These are phyloP conservation scores for Nicotiana attenuata DNA, from an alignment of 257 asterid species.

Conservation along the genomic window DNA sequence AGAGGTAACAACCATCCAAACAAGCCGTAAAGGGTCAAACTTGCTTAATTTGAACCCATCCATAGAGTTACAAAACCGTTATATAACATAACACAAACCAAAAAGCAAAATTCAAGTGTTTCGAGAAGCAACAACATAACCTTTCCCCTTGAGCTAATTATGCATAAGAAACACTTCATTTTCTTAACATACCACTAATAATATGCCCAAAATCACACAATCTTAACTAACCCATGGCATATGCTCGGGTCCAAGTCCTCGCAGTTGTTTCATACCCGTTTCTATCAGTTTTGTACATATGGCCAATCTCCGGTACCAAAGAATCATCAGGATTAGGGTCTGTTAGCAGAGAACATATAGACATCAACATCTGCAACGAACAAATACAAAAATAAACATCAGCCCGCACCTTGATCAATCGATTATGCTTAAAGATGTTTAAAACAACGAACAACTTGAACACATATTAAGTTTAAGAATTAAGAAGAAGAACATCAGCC, in stretches of 20 bases:
- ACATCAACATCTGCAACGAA: conserved; percentile 30
- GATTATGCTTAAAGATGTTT: not conserved
- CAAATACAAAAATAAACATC: not conserved
- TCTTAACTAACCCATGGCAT: conserved; percentile 31
- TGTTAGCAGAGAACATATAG: conserved; percentile 33
- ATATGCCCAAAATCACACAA: not conserved
- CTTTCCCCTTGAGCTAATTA: conserved; percentile 10
- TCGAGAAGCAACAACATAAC: conserved; percentile 5
- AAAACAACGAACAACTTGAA: not conserved
- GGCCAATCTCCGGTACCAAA: conserved; percentile 40
- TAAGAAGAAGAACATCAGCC: not conserved
- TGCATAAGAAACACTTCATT: conserved; percentile 7
- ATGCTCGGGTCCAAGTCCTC: conserved; percentile 39
- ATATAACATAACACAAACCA: conserved; percentile 17
- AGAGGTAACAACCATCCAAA: too few species aligned
- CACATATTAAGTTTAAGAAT: too few species aligned
- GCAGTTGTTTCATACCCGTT: conserved; percentile 38
- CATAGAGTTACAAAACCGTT: not conserved
- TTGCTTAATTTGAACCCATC: not conserved
- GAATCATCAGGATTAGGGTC: conserved; percentile 45
- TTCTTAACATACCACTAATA: not conserved
- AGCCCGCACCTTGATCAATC: not conserved
- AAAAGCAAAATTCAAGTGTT: not conserved
- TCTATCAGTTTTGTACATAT: conserved; percentile 37
- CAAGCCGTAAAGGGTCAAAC: not conserved